These are phyloP conservation scores for Gleditsia sinensis DNA, from an alignment of 306 rosid genomes.

Conservation along the genomic window DNA sequence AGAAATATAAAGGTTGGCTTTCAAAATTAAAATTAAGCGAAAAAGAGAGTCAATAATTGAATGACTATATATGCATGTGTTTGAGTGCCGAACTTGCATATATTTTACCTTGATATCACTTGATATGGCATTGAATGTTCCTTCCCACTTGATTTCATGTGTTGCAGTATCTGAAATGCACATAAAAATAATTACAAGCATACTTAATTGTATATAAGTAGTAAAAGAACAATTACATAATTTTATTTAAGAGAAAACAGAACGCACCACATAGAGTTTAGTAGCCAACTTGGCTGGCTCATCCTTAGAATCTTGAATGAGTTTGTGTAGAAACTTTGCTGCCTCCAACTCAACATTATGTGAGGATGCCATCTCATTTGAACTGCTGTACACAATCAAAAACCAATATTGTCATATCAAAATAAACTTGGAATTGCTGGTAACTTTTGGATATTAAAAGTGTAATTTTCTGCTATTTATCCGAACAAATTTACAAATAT, in stretches of 20 bases:
- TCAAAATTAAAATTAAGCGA: background rate
- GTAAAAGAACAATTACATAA: background rate
- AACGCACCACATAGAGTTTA: slow-evolving; percentile 89
- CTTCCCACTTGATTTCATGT: slow-evolving; percentile 98
- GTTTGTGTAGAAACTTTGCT: slow-evolving; percentile 97
- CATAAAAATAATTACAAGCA: slow-evolving; percentile 24
- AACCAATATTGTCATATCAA: slow-evolving; percentile 3
- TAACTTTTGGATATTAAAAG: slow-evolving; percentile 6
- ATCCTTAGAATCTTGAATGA: slow-evolving; percentile 95
- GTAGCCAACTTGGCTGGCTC: slow-evolving; percentile 98
- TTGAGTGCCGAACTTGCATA: slow-evolving; percentile 4
- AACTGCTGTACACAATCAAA: slow-evolving; percentile 46
- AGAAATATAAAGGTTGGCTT: background rate
- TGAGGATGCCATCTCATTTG: slow-evolving; percentile 72
- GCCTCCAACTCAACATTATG: slow-evolving; percentile 99
- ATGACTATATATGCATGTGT: slow-evolving; percentile 2
- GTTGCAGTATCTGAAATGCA: slow-evolving; percentile 83
- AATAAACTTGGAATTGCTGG: background rate
- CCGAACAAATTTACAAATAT: background rate
- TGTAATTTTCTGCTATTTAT: slow-evolving; percentile 1
- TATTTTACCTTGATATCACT: slow-evolving; percentile 91
- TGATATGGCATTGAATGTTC: slow-evolving; percentile 98
- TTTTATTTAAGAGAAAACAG: slow-evolving; percentile 26
- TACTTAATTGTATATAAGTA: slow-evolving; percentile 1
- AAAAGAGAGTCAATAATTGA: slow-evolving; percentile 25